Percentiles rank a stretch among this genome's conserved stretches.
Evolutionary conservation across 306 rosid genomes (phyloP).

Genomic region (Castanea mollissima): DNA sequence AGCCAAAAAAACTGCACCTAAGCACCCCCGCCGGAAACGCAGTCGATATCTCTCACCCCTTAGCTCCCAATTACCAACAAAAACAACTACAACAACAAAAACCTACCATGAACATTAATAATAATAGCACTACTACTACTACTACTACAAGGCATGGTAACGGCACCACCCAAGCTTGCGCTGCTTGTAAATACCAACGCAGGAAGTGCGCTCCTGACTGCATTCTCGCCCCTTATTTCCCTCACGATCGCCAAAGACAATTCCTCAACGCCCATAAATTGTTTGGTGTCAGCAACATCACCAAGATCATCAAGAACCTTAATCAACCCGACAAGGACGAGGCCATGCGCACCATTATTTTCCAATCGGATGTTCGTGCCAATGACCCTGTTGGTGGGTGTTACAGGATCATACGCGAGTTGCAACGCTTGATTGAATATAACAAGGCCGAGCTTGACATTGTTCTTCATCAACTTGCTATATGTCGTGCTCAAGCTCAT

Average conservation of each 20-base stretch:
- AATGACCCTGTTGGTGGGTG: conserved; percentile 78
- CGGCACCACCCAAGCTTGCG: conserved; percentile 73
- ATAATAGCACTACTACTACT: conserved; percentile 14
- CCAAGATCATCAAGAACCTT: conserved; percentile 42
- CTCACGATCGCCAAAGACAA: conserved; percentile 61
- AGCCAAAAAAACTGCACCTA: conserved; percentile 11
- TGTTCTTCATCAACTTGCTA: conserved; percentile 53
- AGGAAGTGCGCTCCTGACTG: conserved; percentile 72
- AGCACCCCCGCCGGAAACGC: conserved; percentile 84
- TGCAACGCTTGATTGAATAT: conserved; percentile 37
- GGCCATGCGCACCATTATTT: conserved; percentile 56
- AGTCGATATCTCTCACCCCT: conserved; percentile 44
- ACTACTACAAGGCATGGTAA: conserved; percentile 21
- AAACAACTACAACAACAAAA: not conserved
- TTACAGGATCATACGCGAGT: conserved; percentile 19
- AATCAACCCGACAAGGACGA: conserved; percentile 18
- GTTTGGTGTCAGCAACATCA: conserved; percentile 77
- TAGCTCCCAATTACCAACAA: conserved; percentile 9
- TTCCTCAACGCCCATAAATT: conserved; percentile 69
- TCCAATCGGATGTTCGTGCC: conserved; percentile 68
- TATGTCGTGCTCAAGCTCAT: conserved; percentile 36
- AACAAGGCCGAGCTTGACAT: conserved; percentile 40
- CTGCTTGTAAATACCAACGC: conserved; percentile 82
- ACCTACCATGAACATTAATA: not conserved
- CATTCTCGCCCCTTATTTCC: conserved; percentile 78